Evolutionary conservation across 192 early-diverging fungal species (phyloP).

Genomic region (Rhizoclosmatium globosum): DNA sequence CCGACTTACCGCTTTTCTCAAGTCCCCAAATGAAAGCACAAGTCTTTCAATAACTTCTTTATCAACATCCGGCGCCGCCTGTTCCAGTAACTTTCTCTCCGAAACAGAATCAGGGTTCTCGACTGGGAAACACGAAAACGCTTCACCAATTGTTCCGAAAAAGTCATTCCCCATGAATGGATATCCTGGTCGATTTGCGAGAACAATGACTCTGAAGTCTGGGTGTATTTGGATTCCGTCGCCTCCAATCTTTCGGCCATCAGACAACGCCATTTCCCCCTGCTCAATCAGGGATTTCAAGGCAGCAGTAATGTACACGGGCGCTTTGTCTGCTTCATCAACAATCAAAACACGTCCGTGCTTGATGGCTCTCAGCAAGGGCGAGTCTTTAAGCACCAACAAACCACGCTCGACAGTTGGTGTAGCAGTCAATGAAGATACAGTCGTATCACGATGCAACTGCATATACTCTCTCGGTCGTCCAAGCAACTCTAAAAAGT

Average conservation of each 20-base stretch:
- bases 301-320: constrained; percentile 78
- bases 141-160: no score
- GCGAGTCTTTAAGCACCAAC: constrained; percentile 75
- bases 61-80: no score
- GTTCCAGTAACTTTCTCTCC: no score
- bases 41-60: no score
- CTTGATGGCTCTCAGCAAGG: constrained; percentile 63
- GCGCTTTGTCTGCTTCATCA: constrained; percentile 87
- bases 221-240: constrained; percentile 42
- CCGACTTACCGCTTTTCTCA: no score
- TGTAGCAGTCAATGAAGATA: constrained; percentile 78
- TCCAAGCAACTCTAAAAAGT: constrained; percentile 74
- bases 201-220: constrained; percentile 82
- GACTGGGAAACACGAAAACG: no score
- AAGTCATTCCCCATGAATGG: constrained; percentile 85
- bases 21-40: no score
- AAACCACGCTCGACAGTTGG: constrained; percentile 77
- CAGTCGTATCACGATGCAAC: constrained; percentile 81
- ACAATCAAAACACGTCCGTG: constrained; percentile 76
- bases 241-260: constrained; percentile 72
- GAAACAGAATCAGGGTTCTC: no score
- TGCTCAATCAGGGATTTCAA: constrained; percentile 78
- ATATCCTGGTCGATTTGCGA: constrained; percentile 82
- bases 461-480: constrained; percentile 83
- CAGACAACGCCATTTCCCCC: constrained; percentile 80